Base-by-base conservation (phyloP, 345 rosid genomes). In the Eutrema japonicum region DNA sequence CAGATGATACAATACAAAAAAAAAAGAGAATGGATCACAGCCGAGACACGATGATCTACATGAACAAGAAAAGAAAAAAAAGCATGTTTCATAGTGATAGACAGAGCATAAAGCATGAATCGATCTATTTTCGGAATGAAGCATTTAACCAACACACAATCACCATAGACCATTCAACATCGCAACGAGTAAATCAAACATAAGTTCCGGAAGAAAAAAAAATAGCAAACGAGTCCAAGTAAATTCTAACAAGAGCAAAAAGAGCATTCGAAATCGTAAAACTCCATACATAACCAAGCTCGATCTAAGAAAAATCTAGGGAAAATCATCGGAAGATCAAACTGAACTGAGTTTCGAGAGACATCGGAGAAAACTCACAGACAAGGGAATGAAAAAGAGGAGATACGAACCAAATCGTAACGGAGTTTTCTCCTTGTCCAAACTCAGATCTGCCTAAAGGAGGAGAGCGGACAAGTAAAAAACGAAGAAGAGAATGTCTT, bases 381-480 rank as follows among this genome's bases (percentile, higher is more conserved):
- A 35, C 33, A 6, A 43, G 38, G 1, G 16, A 30, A 53, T 26
- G 2, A 10, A 47, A 32, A 36, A 4, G 36, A 46, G 14, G 46
- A 57, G 11, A 26, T 7, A 9, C 22, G 33, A 38, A 71, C 75
- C 68, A 18, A 18, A 18, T 71, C 35, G 6, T 16, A 11, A 36
- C 0, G 35, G 43, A 60, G 45, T 41, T 7, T 16, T 50, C 61
- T 71, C 50, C 68, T 60, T 14, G 51, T 7, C 51, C 51, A 71
- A 6, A 29, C 22, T 53, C 68, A 71, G 75, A 71, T 71, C 75
- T 71, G 66, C 51, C 30, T 0, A 16, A 22, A 22, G 26, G 26
- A 42, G 4, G 33, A 35, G 57, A 46, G 9, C 8, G 47, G 26
- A 6, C 1, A 52, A 55, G 60, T 30, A 55, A 43, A 22, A 40